A percentile compares a stretch with the other conserved stretches of the same genome.
These are phyloP conservation scores for Jackrogersella multiformis DNA, from an alignment of 495 filamentous ascomycete species.

Conservation along the genomic window DNA sequence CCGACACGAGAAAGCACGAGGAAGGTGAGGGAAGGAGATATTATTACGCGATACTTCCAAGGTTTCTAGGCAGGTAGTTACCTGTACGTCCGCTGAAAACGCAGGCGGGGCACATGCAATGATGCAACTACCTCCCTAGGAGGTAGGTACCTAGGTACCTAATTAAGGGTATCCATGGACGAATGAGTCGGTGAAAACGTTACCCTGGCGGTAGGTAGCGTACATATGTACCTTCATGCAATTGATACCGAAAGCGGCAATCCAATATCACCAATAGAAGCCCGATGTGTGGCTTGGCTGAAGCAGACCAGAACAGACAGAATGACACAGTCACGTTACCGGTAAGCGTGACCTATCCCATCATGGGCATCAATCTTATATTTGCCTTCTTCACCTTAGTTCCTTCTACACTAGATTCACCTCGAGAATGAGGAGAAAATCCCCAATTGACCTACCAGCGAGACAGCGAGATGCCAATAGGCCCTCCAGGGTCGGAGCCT, in stretches of 20 bases:
- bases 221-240: slow-evolving; percentile 17
- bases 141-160: no score
- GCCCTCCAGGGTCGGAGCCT: no score
- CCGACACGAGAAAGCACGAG: background rate
- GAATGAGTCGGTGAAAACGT: background rate
- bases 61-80: background rate
- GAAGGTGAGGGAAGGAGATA: slow-evolving; percentile 1
- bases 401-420: slow-evolving; percentile 25
- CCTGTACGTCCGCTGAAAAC: background rate
- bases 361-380: no score
- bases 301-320: no score
- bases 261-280: slow-evolving; percentile 20
- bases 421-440: slow-evolving; percentile 34
- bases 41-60: background rate
- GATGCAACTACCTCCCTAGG: background rate
- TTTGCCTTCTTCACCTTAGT: slow-evolving; percentile 21
- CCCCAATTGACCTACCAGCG: no score
- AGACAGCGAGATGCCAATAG: no score
- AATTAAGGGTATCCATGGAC: no score
- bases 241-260: slow-evolving; percentile 21
- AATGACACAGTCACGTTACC: slow-evolving; percentile 37
- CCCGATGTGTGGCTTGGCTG: slow-evolving; percentile 17
- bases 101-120: background rate
- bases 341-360: slow-evolving; percentile 22
- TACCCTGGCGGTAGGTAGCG: background rate